Conservation (phyloP, 2,329 filamentous ascomycete species). For the Aurifilum marmelostoma region DNA sequence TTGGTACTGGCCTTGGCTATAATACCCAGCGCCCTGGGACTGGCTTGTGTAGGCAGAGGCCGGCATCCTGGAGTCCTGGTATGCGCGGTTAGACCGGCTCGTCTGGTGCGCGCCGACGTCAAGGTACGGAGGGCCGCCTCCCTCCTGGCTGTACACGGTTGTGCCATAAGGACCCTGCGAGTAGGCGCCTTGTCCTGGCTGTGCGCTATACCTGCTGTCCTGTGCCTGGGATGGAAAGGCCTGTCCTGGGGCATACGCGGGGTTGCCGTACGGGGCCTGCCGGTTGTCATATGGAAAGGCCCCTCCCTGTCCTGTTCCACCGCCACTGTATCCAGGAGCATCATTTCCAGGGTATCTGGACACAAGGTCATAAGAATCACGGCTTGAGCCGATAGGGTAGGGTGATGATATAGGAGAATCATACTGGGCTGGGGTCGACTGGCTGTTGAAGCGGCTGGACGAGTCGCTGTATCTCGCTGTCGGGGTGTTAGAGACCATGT, state of each 20-base stretch:
- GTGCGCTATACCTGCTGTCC: conserved; percentile 24
- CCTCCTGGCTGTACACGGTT: background rate
- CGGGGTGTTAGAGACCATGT: conserved; percentile 60
- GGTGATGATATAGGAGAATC: conserved; percentile 19
- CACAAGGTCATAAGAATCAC: conserved; percentile 42
- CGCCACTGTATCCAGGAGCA: conserved; percentile 50
- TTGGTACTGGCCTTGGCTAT: conserved; percentile 33
- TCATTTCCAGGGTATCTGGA: conserved; percentile 57
- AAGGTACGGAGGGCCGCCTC: conserved; percentile 12
- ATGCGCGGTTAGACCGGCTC: background rate
- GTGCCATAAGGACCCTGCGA: conserved; percentile 11
- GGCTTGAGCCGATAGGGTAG: conserved; percentile 23
- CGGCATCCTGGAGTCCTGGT: conserved; percentile 24
- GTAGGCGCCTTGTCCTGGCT: conserved; percentile 16
- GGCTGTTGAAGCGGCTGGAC: conserved; percentile 40
- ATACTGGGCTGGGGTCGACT: conserved; percentile 33
- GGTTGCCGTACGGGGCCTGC: conserved; percentile 32
- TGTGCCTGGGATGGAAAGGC: conserved; percentile 12
- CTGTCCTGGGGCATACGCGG: conserved; percentile 28
- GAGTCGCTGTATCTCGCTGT: conserved; percentile 62
- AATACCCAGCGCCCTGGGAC: conserved; percentile 32
- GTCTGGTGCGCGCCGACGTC: conserved; percentile 15
- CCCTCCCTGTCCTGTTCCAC: conserved; percentile 3
- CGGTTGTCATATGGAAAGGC: conserved; percentile 34
- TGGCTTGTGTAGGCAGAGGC: conserved; percentile 8